Evolutionary conservation across 495 filamentous ascomycete genomes (phyloP), one percentile per base, ranked within the genome.

Genomic region (Penicillium fimorum): DNA sequence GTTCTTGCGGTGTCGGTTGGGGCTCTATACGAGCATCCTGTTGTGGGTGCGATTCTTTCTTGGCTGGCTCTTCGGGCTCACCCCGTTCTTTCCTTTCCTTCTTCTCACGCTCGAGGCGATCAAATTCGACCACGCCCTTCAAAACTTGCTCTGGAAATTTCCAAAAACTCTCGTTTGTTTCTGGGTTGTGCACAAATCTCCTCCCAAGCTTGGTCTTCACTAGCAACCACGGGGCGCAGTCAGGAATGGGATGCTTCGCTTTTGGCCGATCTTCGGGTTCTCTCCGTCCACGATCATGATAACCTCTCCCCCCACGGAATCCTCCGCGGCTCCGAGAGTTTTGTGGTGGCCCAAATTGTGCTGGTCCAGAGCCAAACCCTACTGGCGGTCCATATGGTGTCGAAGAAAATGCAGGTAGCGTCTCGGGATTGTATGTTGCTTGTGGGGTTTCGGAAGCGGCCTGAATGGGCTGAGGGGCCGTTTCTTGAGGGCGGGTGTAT

Each of bases 151-250:
- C 79, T 3, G 94, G 93, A 55, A 96, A 88, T 60, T 87, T 89
- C 94, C 94, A 98, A 72, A 92, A 89, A 68, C 92, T 97, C 59
- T 90, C 84, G 27, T 91, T 87, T 45, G 88, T 92, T 46, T 83
- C 80, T 1, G 82, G 74, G 61, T 97, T 96, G 71, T 95, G 87
- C 3, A 91, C 91, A 69, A 98, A 98, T 48, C 91, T 79, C 49
- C 95, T 81, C 18, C 89, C 89, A 60, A 90, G 79, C 63, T 90
- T 96, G 5, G 94, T 98, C 63, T 89, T 89, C 27, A 98, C 91
- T 4, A 98, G 77, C 8, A 96, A 69, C 94, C 94, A 98, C n/a
- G 91, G 90, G 45, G 85, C 84, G 66, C 85, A 89, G 27, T 86
- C 86, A 4, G 90, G 90, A 50, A 98, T 91, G 20, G 77, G 58